Evolutionary conservation across 441 rosid species (phyloP).

Genomic region (Gossypium aridum): DNA sequence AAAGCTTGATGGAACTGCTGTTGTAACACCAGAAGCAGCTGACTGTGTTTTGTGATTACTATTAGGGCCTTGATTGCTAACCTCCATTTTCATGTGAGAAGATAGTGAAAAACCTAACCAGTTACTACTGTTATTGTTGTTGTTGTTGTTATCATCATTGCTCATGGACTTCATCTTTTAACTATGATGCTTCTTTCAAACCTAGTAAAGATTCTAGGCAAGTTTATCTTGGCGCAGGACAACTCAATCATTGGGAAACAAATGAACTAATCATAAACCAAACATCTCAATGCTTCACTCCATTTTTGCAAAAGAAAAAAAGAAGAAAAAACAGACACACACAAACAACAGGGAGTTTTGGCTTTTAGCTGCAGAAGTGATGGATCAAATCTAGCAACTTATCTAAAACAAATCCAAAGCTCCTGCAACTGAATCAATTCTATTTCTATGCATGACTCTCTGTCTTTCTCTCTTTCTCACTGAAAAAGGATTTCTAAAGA

Average conservation of each 20-base stretch:
- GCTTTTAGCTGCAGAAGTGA: slow-evolving; percentile 27
- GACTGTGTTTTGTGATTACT: slow-evolving; percentile 21
- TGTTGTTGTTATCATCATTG: slow-evolving; percentile 32
- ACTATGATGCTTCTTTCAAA: slow-evolving; percentile 14
- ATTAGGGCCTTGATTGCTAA: slow-evolving; percentile 19
- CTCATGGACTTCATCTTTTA: slow-evolving; percentile 55
- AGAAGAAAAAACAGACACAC: too few relatives aligned
- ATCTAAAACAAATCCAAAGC: slow-evolving; percentile 28
- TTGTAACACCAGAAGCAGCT: slow-evolving; percentile 24
- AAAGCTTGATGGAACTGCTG: slow-evolving; percentile 34
- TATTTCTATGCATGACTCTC: slow-evolving; percentile 9
- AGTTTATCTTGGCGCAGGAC: slow-evolving; percentile 27
- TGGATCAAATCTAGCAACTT: slow-evolving; percentile 31
- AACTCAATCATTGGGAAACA: slow-evolving; percentile 58
- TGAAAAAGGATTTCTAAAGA: slow-evolving; percentile 33
- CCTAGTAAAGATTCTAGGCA: slow-evolving; percentile 21
- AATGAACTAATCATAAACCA: slow-evolving; percentile 33
- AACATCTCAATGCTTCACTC: slow-evolving; percentile 6
- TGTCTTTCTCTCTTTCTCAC: slow-evolving; percentile 18
- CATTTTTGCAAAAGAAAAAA: slow-evolving; percentile 6
- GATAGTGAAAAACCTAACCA: slow-evolving; percentile 83
- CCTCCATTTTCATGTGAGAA: slow-evolving; percentile 74
- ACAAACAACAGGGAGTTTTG: neutral
- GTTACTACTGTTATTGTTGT: slow-evolving; percentile 29
- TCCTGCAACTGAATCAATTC: slow-evolving; percentile 43